Evolutionary conservation across 2,329 filamentous ascomycete genomes (phyloP).

Genomic region (Diaporthe humulicola): DNA sequence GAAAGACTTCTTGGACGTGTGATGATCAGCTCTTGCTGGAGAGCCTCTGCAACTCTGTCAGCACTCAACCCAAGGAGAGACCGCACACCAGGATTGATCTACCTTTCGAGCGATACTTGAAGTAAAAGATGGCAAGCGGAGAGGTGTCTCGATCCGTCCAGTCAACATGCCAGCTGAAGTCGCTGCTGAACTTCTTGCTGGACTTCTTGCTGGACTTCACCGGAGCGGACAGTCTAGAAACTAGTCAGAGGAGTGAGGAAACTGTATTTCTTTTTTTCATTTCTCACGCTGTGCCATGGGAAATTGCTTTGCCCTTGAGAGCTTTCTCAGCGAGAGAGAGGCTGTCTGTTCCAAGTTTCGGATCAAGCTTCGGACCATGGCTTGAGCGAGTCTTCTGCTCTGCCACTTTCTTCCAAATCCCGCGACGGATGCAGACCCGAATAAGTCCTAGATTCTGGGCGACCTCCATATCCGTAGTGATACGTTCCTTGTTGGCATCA

Average conservation of each 20-base stretch:
- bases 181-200: neutral
- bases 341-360: neutral
- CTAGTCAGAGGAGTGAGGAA: neutral
- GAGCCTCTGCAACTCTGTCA: slow-evolving; percentile 44
- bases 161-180: neutral
- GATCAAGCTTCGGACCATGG: neutral
- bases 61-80: neutral
- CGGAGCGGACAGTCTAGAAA: neutral
- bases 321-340: slow-evolving; percentile 48
- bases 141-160: slow-evolving; percentile 37
- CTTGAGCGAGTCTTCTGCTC: too few relatives aligned
- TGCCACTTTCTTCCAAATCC: too few relatives aligned
- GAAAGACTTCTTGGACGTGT: slow-evolving; percentile 43
- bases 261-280: too few relatives aligned
- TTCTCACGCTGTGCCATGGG: slow-evolving; percentile 50
- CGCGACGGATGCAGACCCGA: neutral
- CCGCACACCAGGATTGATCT: neutral
- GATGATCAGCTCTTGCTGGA: slow-evolving; percentile 50
- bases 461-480: neutral
- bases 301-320: slow-evolving; percentile 51
- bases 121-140: slow-evolving; percentile 47
- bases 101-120: slow-evolving; percentile 51
- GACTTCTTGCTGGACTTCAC: neutral
- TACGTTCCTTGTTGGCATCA: slow-evolving; percentile 31
- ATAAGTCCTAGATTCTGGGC: slow-evolving; percentile 22